A percentile compares a stretch with the other conserved stretches of the same genome.
phyloP scores from a whole-genome alignment of 345 rosid genomes.

The Brassica rapa region DNA sequence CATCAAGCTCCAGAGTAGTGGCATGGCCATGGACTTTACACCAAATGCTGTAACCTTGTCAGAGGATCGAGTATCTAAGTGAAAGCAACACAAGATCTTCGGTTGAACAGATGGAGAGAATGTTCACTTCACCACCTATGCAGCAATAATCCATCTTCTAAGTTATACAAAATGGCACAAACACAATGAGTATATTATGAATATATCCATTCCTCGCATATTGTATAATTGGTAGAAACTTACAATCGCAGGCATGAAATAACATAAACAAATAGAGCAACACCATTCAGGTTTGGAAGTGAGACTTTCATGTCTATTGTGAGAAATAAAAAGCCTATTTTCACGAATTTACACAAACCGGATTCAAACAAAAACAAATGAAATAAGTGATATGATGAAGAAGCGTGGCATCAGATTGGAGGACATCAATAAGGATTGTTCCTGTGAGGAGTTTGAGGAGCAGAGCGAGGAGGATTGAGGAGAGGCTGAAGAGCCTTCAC shows the following conservation, averaged over 20 bases:
- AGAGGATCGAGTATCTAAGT: background rate
- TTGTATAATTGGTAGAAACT: slow-evolving; percentile 20
- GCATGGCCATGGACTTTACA: background rate
- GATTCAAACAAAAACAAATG: slow-evolving; percentile 41
- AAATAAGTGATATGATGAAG: slow-evolving; percentile 26
- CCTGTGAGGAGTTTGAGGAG: slow-evolving; percentile 42
- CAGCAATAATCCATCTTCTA: background rate
- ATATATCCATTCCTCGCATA: slow-evolving; percentile 14
- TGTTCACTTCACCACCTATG: background rate
- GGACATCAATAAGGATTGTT: slow-evolving; percentile 33
- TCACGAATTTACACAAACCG: slow-evolving; percentile 38
- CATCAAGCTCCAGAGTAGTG: background rate
- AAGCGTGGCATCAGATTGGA: slow-evolving; percentile 5
- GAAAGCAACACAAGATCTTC: background rate
- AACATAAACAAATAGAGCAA: slow-evolving; percentile 23
- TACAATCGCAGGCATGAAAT: slow-evolving; percentile 17
- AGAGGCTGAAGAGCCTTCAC: slow-evolving; percentile 83
- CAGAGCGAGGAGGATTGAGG: slow-evolving; percentile 60
- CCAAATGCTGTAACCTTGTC: background rate
- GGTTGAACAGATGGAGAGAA: background rate
- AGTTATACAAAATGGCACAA: slow-evolving; percentile 1
- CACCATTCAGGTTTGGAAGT: background rate
- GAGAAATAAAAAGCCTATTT: slow-evolving; percentile 31
- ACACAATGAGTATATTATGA: background rate
- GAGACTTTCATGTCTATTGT: background rate